These are phyloP conservation scores for Bipolaris oryzae DNA, from an alignment of 2,329 filamentous ascomycete genomes.

Conservation along the genomic window DNA sequence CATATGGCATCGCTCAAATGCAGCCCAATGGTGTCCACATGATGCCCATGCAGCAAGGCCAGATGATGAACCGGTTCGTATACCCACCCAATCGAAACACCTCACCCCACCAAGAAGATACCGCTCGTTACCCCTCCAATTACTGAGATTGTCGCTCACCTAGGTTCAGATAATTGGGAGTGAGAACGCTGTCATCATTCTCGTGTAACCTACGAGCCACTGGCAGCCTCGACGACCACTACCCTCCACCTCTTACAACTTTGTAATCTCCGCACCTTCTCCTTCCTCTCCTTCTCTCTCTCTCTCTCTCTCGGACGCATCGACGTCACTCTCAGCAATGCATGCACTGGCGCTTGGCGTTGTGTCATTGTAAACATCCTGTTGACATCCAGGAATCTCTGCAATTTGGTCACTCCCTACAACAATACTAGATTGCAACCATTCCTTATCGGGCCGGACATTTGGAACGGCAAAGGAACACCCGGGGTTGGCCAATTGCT, in stretches of 20 bases:
- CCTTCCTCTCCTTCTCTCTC: conserved; percentile 30
- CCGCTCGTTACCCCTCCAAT: conserved; percentile 33
- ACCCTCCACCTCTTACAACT: conserved; percentile 24
- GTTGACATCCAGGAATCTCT: conserved; percentile 20
- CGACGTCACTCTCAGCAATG: conserved; percentile 29
- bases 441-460: conserved; percentile 19
- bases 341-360: conserved; percentile 41
- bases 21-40: conserved; percentile 51
- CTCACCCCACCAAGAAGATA: conserved; percentile 36
- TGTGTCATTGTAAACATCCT: conserved; percentile 31
- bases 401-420: conserved; percentile 10
- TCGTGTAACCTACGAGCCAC: conserved; percentile 12
- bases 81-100: conserved; percentile 29
- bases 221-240: conserved; percentile 14
- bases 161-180: conserved; percentile 38
- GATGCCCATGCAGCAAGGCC: conserved; percentile 49
- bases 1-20: conserved; percentile 56
- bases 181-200: conserved; percentile 20
- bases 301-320: conserved; percentile 24
- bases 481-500: conserved; percentile 8
- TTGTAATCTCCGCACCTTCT: conserved; percentile 40
- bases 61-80: conserved; percentile 50
- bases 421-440: conserved; percentile 18
- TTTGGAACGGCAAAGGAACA: conserved; percentile 15
- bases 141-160: conserved; percentile 39